phyloP scores from a whole-genome alignment of 805 yeast genomes.

The Schizosaccharomyces cryophilus region DNA sequence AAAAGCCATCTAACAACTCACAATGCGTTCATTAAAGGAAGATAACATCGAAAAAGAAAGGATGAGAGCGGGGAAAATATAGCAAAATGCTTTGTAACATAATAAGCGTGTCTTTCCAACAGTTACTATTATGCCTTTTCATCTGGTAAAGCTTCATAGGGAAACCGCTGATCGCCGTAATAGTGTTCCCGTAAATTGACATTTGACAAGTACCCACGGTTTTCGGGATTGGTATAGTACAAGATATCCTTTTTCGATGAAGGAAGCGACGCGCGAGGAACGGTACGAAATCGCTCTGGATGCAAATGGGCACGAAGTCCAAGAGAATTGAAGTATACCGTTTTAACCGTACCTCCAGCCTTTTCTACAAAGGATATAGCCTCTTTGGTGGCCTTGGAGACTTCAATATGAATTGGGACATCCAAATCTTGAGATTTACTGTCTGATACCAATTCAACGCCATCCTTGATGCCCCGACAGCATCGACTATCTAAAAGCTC shows the following conservation, averaged over 20 bases:
- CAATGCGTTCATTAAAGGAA: too few species aligned
- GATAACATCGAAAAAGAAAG: not conserved
- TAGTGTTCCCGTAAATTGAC: not conserved
- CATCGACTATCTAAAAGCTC: constrained; percentile 54
- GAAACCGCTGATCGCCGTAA: not conserved
- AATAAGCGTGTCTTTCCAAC: not conserved
- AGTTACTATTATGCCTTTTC: not conserved
- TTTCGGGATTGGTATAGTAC: constrained; percentile 44
- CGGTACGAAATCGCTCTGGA: constrained; percentile 55
- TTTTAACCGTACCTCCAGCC: constrained; percentile 49
- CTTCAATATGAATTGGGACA: constrained; percentile 50
- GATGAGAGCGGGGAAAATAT: not conserved
- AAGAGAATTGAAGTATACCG: constrained; percentile 42
- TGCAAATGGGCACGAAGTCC: constrained; percentile 51
- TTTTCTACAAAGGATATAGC: constrained; percentile 54
- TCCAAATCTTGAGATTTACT: constrained; percentile 17
- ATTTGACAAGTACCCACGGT: constrained; percentile 47
- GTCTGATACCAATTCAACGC: constrained; percentile 52
- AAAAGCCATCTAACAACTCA: not conserved
- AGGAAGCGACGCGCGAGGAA: constrained; percentile 74
- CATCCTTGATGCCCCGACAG: constrained; percentile 48
- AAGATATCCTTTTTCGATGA: constrained; percentile 55
- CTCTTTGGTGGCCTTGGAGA: constrained; percentile 48
- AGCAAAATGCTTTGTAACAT: not conserved
- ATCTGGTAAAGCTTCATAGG: not conserved